Evolutionary conservation across 1,284 basidiomycete genomes (phyloP), one percentile per base, ranked within the genome.

Genomic region (Moesziomyces sp.): DNA sequence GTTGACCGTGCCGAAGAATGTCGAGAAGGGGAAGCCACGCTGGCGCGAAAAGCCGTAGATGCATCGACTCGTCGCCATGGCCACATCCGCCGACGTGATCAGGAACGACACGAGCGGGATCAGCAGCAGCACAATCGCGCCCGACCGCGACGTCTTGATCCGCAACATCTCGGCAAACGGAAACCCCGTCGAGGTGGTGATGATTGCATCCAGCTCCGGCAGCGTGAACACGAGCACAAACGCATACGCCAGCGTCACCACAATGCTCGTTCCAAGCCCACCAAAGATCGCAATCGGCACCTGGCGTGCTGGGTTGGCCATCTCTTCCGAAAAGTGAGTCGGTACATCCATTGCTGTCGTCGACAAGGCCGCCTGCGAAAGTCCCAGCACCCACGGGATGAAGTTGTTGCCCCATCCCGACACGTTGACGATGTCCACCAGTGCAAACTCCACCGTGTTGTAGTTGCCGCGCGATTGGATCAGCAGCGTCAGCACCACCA

Each of bases 251-350:
- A 73, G 28, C 19, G 51, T 58, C 18, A 69, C 38, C 9, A 58
- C 19, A 40, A 57, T 30, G 50, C 58, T 73, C 13, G 49, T 46
- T 5, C 47, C 55, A 11, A 69, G 38, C 4, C 50, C 43, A 3
- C 51, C 45, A 21, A 73, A 38, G 48, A 73, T 73, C 30, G 64
- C 70, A 13, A 54, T 49, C 21, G 70, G 58, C 2, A 60, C 59
- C 21, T 63, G 47, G 9, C 43, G 58, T 1, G 58, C 40, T 4
- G 70, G 66, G 7, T 53, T 42, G 33, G 33, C 33, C 54, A 73
- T 58, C 50, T 73, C 70, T 30, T 58, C 57, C 10, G 70, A 53
- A 51, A 73, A 69, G 54, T 73, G 70, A 5, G 66, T 40, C 5
- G 62, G 60, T 5, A 45, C 46, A 21, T 72, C 64, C 28, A 61